These are phyloP conservation scores for Gleditsia sinensis DNA, from an alignment of 306 rosid genomes.

Conservation along the genomic window DNA sequence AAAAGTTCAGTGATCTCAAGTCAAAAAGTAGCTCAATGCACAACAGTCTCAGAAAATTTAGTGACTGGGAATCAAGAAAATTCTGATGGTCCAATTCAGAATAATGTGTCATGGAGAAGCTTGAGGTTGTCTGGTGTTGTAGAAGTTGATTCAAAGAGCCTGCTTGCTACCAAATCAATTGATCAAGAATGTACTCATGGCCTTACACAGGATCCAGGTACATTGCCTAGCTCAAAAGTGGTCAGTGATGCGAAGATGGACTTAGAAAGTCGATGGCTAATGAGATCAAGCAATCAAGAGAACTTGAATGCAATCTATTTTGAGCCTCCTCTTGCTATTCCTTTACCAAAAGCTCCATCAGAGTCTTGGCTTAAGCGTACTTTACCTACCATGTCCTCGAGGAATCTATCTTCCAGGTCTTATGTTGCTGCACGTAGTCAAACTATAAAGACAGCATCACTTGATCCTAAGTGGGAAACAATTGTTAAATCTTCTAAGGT, in stretches of 20 bases:
- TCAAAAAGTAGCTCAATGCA: constrained; percentile 30
- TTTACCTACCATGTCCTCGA: constrained; percentile 66
- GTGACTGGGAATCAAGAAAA: constrained; percentile 21
- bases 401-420: constrained; percentile 44
- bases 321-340: constrained; percentile 61
- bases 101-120: constrained; percentile 36
- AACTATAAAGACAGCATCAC: constrained; percentile 30
- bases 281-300: constrained; percentile 24
- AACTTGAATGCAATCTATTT: constrained; percentile 27
- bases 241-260: constrained; percentile 31
- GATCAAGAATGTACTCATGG: constrained; percentile 32
- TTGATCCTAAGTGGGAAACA: constrained; percentile 62
- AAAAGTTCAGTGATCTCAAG: constrained; percentile 36
- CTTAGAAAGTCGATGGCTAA: constrained; percentile 33
- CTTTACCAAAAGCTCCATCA: constrained; percentile 85
- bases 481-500: constrained; percentile 58
- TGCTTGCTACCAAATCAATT: constrained; percentile 26
- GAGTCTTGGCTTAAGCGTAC: constrained; percentile 91
- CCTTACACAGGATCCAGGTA: too few species aligned
- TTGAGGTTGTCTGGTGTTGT: constrained; percentile 21
- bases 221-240: constrained; percentile 43
- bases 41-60: constrained; percentile 45
- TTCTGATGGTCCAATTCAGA: constrained; percentile 22
- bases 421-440: constrained; percentile 43
- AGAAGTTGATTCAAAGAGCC: constrained; percentile 34